Evolutionary conservation across 2,329 filamentous ascomycete species (phyloP).

Genomic region (Fonsecaea nubica): DNA sequence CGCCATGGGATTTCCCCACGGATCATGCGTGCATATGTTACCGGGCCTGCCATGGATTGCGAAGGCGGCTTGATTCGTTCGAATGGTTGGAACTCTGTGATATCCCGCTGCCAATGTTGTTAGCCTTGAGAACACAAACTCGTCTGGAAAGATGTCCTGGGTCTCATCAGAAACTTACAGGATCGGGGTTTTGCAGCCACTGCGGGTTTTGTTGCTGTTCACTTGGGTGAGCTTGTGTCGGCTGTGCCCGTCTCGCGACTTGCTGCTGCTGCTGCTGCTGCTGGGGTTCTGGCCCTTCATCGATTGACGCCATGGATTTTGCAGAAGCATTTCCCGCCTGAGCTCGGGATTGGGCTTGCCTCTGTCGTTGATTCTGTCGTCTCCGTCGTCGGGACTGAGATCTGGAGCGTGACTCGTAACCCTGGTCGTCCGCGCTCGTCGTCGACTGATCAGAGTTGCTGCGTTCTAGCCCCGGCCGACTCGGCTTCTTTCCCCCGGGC

Average conservation of each 20-base stretch:
- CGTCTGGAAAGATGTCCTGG: too few relatives aligned
- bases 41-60: conserved; percentile 63
- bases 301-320: conserved; percentile 37
- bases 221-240: conserved; percentile 21
- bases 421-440: conserved; percentile 35
- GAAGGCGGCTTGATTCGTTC: conserved; percentile 63
- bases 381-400: conserved; percentile 40
- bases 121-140: neutral
- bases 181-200: conserved; percentile 37
- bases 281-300: conserved; percentile 37
- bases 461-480: conserved; percentile 33
- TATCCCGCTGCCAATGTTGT: conserved; percentile 44
- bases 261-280: conserved; percentile 31
- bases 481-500: conserved; percentile 31
- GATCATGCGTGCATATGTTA: conserved; percentile 61
- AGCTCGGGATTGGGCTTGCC: conserved; percentile 32
- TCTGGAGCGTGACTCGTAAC: conserved; percentile 41
- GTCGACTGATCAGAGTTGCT: conserved; percentile 36
- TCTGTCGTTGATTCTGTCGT: conserved; percentile 40
- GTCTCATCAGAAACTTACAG: conserved; percentile 7
- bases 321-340: conserved; percentile 37
- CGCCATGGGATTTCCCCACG: conserved; percentile 63
- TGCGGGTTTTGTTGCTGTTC: conserved; percentile 27
- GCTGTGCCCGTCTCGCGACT: conserved; percentile 18
- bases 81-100: conserved; percentile 60